Conservation (phyloP, 192 early-diverging fungal genomes). For the Chytriomyces sp. region DNA sequence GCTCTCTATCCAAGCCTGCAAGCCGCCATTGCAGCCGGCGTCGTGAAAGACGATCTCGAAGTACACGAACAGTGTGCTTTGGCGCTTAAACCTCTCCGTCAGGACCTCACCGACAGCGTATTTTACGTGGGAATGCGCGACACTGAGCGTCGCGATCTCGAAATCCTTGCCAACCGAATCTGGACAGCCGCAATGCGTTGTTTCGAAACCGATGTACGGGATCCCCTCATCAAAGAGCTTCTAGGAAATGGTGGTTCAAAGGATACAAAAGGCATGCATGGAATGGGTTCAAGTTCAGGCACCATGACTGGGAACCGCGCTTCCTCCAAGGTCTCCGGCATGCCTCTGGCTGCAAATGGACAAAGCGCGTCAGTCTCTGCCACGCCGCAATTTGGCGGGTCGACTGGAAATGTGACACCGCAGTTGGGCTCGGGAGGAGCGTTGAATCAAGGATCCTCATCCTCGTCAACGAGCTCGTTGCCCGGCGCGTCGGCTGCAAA, state of each 20-base stretch:
- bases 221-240: constrained; percentile 1
- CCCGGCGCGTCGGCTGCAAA: too few species aligned
- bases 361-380: too few species aligned
- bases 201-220: constrained; percentile 23
- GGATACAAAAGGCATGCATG: neutral
- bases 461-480: too few species aligned
- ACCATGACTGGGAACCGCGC: neutral
- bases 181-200: constrained; percentile 9
- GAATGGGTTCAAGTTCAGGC: neutral
- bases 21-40: constrained; percentile 21
- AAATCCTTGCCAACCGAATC: constrained; percentile 21
- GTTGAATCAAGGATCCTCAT: too few species aligned
- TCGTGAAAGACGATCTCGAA: constrained; percentile 1
- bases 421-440: constrained; percentile 3
- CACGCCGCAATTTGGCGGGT: too few species aligned
- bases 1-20: neutral
- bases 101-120: constrained; percentile 4
- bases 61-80: constrained; percentile 14
- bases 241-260: neutral
- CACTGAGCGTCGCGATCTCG: neutral
- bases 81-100: constrained; percentile 21
- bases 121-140: constrained; percentile 12
- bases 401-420: neutral
- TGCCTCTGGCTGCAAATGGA: too few species aligned
- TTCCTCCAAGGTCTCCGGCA: neutral